These are phyloP conservation scores for Metarhizium guizhouense DNA, from an alignment of 2,329 filamentous ascomycete genomes.

Conservation along the genomic window DNA sequence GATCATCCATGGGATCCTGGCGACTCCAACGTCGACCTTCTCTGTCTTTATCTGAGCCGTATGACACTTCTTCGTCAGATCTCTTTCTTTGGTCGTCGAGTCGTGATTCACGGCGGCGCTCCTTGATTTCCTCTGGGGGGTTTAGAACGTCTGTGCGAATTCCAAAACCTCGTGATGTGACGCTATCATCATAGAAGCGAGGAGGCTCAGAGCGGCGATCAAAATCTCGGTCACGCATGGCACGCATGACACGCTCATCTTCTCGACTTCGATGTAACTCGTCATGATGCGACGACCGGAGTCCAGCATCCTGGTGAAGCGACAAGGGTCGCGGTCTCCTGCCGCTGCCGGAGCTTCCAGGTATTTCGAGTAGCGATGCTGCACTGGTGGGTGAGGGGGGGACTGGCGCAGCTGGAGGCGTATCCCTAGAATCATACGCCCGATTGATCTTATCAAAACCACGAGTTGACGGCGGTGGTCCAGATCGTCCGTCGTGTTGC, in stretches of 20 bases:
- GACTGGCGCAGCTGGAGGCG: conserved; percentile 33
- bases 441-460: conserved; percentile 62
- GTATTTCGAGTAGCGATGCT: conserved; percentile 9
- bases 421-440: conserved; percentile 34
- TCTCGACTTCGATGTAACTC: conserved; percentile 41
- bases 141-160: conserved; percentile 33
- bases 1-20: conserved; percentile 15
- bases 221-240: conserved; percentile 31
- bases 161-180: conserved; percentile 41
- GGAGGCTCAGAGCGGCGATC: conserved; percentile 19
- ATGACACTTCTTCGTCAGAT: conserved; percentile 21
- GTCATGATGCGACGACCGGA: conserved; percentile 34
- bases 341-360: conserved; percentile 9
- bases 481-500: conserved; percentile 31
- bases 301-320: conserved; percentile 41
- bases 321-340: conserved; percentile 36
- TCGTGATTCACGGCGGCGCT: conserved; percentile 25
- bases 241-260: conserved; percentile 34
- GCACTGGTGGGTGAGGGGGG: conserved; percentile 25
- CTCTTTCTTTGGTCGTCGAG: conserved; percentile 19
- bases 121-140: conserved; percentile 33
- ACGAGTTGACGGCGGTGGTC: conserved; percentile 59
- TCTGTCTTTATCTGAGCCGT: conserved; percentile 19
- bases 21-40: conserved; percentile 19
- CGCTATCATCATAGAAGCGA: conserved; percentile 36